These are phyloP conservation scores for Microsporum audouinii DNA, from an alignment of 2,329 filamentous ascomycete species.

Conservation along the genomic window DNA sequence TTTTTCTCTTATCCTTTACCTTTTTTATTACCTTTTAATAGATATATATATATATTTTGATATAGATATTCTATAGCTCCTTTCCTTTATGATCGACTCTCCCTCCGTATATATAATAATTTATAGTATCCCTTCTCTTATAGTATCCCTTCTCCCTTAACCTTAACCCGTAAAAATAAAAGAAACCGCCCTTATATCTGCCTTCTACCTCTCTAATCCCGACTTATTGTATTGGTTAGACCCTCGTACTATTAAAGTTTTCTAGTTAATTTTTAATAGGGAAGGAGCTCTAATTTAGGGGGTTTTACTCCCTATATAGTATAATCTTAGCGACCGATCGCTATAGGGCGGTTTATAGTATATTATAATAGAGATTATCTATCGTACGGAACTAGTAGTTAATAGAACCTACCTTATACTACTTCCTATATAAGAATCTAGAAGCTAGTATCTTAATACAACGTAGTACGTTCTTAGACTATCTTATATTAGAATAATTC, in stretches of 20 bases:
- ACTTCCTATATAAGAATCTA: background rate
- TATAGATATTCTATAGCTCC: background rate
- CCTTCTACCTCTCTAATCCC: background rate
- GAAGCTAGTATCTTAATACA: background rate
- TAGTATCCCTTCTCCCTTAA: background rate
- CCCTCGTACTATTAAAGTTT: background rate
- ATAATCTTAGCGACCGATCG: background rate
- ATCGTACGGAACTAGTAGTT: background rate
- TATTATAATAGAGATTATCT: background rate
- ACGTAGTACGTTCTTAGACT: background rate
- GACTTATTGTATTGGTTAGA: background rate
- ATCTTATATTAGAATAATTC: background rate
- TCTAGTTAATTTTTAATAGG: background rate
- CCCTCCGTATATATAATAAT: background rate
- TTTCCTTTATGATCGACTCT: background rate
- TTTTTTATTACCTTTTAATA: background rate
- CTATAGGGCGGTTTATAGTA: background rate
- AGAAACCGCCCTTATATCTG: background rate
- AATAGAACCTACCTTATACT: background rate
- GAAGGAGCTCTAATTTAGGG: background rate
- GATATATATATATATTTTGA: background rate
- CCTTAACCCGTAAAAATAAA: background rate
- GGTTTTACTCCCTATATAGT: background rate
- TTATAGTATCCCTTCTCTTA: background rate
- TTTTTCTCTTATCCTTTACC: background rate